phyloP scores from a whole-genome alignment of 129 eudicot genomes.

The Glebionis coronaria region DNA sequence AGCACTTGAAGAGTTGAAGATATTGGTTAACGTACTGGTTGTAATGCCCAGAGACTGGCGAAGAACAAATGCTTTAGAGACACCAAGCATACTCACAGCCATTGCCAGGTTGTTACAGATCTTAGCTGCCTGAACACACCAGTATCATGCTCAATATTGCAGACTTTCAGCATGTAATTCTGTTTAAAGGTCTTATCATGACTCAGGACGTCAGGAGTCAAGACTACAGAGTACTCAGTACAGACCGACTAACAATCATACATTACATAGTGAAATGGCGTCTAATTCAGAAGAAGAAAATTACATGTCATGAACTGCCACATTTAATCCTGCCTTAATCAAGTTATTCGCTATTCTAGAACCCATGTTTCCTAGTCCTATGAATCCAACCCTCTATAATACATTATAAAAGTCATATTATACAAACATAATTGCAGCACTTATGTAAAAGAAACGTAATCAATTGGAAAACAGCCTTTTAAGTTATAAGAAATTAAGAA shows the following conservation, averaged over 20 bases:
- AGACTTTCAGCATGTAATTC: no score
- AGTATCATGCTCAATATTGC: no score
- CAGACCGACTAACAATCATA: background rate
- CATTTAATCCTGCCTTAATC: slow-evolving; percentile 66
- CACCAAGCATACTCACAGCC: no score
- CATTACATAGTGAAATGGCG: background rate
- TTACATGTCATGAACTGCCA: slow-evolving; percentile 90
- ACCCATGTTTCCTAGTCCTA: slow-evolving; percentile 98
- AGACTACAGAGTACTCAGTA: background rate
- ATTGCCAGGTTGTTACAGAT: no score
- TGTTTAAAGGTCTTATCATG: no score
- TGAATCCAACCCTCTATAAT: slow-evolving; percentile 77
- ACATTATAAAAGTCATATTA: slow-evolving; percentile 21
- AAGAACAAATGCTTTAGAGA: no score
- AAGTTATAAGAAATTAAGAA: no score
- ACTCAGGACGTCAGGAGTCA: background rate
- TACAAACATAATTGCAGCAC: slow-evolving; percentile 6
- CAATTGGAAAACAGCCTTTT: background rate
- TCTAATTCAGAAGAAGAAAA: slow-evolving; percentile 1
- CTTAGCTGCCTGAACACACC: no score
- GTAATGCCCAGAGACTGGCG: no score
- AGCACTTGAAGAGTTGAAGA: no score
- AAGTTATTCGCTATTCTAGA: slow-evolving; percentile 83
- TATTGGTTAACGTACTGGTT: no score
- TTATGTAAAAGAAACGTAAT: background rate